Conservation (phyloP, 305 asterid genomes). For the Fraxinus paxiana region DNA sequence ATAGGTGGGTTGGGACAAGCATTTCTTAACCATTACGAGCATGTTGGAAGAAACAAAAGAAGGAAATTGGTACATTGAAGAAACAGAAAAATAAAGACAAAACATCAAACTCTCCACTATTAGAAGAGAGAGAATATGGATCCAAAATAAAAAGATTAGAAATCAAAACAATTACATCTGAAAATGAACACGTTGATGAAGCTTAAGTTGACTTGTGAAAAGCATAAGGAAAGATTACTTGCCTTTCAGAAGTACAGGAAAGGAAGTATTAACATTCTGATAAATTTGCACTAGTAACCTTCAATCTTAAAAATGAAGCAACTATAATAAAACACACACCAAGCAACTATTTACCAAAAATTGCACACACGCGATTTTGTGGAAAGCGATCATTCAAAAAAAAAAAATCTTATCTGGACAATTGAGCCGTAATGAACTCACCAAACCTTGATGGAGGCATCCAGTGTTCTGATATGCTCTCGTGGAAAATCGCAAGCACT, state of each 20-base stretch:
- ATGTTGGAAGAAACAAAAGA: neutral
- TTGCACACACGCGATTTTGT: neutral
- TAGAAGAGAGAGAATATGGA: neutral
- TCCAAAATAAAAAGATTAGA: neutral
- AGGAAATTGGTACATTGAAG: neutral
- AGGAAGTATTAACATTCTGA: neutral
- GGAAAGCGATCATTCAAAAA: neutral
- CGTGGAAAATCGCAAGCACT: constrained; percentile 27
- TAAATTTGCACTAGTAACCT: neutral
- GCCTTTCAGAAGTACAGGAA: neutral
- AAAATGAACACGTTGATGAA: neutral
- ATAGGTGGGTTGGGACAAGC: neutral
- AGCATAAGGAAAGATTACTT: neutral
- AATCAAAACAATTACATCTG: neutral
- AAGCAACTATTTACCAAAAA: constrained; percentile 11
- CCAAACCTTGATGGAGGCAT: constrained; percentile 29
- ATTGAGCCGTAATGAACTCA: constrained; percentile 16
- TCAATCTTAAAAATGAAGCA: neutral
- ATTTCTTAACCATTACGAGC: neutral
- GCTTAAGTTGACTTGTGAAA: neutral
- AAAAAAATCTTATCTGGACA: constrained; percentile 16
- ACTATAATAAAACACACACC: neutral
- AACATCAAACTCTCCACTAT: neutral
- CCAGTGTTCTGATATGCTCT: constrained; percentile 31
- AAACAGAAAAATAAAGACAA: neutral